Evolutionary conservation across 2,329 filamentous ascomycete species (phyloP), one percentile per base, ranked within the genome.

Genomic region (Aureobasidium lini): DNA sequence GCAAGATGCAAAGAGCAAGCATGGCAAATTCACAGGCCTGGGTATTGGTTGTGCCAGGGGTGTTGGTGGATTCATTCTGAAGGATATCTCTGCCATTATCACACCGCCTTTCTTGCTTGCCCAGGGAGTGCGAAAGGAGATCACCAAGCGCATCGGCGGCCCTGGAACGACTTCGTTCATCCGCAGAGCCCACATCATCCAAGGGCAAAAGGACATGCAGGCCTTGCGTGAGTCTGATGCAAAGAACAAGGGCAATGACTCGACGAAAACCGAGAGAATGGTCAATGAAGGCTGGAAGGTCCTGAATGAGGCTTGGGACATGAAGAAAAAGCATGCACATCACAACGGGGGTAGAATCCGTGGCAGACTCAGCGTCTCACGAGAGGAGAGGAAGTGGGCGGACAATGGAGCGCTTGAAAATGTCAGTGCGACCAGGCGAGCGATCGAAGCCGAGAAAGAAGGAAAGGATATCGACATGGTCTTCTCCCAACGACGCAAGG

Each of bases 51-150:
- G 95, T 46, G 90, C 87, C 0, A 94, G 90, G 69, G 92, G 90
- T 0, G 81, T 95, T 40, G 90, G 89, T 4, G 92, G 92, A 0
- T 71, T 95, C 1, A 78, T 94, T 1, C 75, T 94, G 18, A 95
- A 95, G 69, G 88, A 90, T n/a, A 83, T 86, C 60, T 89, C 89
- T 61, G 90, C 76, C 31, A 70, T 75, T 18, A 74, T 75, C 58
- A 83, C 83, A 1, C 73, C 95, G 4, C 89, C 90, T 0, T 91
- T 87, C 5, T 95, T 94, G 68, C 82, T 89, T 3, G 87, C 92
- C 78, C 89, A 92, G 69, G 91, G 91, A 2, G 79, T 94, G 1
- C 85, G 93, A 66, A 88, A 88, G 42, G 87, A 93, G 69, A 79
- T 94, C 57, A 81, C 85, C 62, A 90, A 87, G 63, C 65, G 65